Evolutionary conservation across 805 yeast genomes (phyloP).

Genomic region (Suhomyces sp.): DNA sequence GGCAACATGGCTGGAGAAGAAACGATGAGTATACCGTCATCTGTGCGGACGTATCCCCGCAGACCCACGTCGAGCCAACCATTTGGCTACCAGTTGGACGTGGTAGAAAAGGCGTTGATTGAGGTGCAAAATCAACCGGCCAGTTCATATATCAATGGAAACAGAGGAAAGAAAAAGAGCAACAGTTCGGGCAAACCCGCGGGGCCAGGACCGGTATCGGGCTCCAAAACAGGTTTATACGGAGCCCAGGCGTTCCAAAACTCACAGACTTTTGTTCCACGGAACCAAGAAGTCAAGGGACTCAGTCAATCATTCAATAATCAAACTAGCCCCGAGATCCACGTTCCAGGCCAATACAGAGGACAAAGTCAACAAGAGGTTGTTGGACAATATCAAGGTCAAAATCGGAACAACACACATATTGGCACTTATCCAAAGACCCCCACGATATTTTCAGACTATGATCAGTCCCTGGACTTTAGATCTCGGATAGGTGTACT

Average conservation of each 20-base stretch:
- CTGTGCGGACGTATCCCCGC: conserved; percentile 16
- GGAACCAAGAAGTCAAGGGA: neutral
- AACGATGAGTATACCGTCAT: too few relatives aligned
- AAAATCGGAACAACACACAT: too few relatives aligned
- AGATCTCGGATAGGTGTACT: too few relatives aligned
- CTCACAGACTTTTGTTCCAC: neutral
- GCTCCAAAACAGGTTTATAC: neutral
- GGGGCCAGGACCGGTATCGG: neutral
- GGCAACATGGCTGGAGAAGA: too few relatives aligned
- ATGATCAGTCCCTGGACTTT: too few relatives aligned
- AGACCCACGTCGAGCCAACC: conserved; percentile 29
- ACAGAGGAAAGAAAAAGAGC: conserved; percentile 3
- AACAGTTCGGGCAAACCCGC: neutral
- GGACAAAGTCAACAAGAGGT: too few relatives aligned
- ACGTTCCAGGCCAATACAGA: too few relatives aligned
- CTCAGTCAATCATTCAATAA: too few relatives aligned
- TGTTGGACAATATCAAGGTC: too few relatives aligned
- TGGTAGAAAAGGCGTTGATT: conserved; percentile 29
- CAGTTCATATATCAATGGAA: conserved; percentile 9
- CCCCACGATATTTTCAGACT: too few relatives aligned
- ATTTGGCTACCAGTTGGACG: conserved; percentile 34
- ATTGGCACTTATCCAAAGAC: too few relatives aligned
- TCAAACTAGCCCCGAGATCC: too few relatives aligned
- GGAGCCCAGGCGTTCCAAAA: neutral
- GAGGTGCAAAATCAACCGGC: conserved; percentile 36